Evolutionary conservation across 2,329 filamentous ascomycete species (phyloP).

Genomic region (Stemphylium lycopersici): DNA sequence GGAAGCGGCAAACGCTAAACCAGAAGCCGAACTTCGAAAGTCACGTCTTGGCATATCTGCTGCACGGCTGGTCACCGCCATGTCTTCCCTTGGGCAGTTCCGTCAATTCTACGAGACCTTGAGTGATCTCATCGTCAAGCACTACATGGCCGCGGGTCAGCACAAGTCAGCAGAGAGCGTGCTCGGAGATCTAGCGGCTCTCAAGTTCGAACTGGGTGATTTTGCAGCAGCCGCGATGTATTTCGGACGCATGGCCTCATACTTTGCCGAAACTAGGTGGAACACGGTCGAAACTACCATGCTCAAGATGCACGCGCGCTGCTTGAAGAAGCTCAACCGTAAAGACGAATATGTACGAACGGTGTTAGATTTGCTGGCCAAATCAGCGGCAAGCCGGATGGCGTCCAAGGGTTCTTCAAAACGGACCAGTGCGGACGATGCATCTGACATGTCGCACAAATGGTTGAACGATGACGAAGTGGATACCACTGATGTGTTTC

Average conservation of each 20-base stretch:
- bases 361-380: slow-evolving; percentile 74
- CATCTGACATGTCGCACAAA: slow-evolving; percentile 18
- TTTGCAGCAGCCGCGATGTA: slow-evolving; percentile 75
- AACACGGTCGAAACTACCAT: slow-evolving; percentile 79
- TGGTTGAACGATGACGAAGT: slow-evolving; percentile 51
- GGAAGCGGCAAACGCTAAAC: neutral
- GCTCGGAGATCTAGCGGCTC: slow-evolving; percentile 82
- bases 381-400: slow-evolving; percentile 57
- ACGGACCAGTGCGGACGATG: slow-evolving; percentile 13
- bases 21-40: slow-evolving; percentile 5
- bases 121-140: slow-evolving; percentile 82
- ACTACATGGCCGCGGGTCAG: slow-evolving; percentile 81
- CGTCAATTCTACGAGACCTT: slow-evolving; percentile 61
- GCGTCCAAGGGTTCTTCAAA: slow-evolving; percentile 32
- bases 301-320: slow-evolving; percentile 83
- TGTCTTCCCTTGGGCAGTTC: slow-evolving; percentile 48
- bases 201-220: slow-evolving; percentile 79
- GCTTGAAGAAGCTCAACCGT: slow-evolving; percentile 75
- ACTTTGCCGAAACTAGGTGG: slow-evolving; percentile 79
- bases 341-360: slow-evolving; percentile 81
- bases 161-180: slow-evolving; percentile 76
- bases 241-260: slow-evolving; percentile 76
- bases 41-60: slow-evolving; percentile 40
- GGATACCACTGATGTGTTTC: slow-evolving; percentile 46
- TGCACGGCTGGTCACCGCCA: slow-evolving; percentile 38